Base-by-base conservation (phyloP, 305 asterid species). In the Solanum aculeatissimum region DNA sequence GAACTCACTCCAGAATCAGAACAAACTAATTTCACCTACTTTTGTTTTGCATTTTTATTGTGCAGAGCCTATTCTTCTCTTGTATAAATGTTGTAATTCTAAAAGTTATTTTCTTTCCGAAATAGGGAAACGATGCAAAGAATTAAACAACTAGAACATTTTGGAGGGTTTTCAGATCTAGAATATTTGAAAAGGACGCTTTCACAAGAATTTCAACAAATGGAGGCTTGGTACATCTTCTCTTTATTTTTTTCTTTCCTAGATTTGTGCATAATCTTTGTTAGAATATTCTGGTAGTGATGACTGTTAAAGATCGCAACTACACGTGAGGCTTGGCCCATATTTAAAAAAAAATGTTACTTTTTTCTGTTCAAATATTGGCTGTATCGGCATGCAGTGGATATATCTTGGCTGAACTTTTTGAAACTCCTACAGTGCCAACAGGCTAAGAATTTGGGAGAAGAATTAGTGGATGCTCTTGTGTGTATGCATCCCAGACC, bases 141-240 rank as follows among this genome's bases (percentile, higher is more conserved):
- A 84, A 92, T 92, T 57, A 84, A 38, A 83, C 97, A 97, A 85
- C 89, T 97, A 90, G 89, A 89, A 88, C 91, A 85, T 86, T 94
- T 97, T 87, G 98, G 99, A 86, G 98, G 99, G 63, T 95, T 95
- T 91, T 90, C 91, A 86, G 98, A 95, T 91, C 81, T 91, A 54
- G 94, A 87, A 53, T 94, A 88, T 91, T 87, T 97, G 94, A 89
- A 81, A 85, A 90, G 98, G 90, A 91, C 99, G 75, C 89, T 97
- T 85, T 91, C 93, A 65, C 89, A 91, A 87, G 98, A 92, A 90
- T 97, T 93, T 89, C 96, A 85, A 87, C 96, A 92, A 87, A 87
- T 94, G 94, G 91, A 91, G 87, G 88, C 89, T 84, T 90, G 98
- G 99, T 96, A 89, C 84, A 83, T 51, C 83, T 84, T 40, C 80